Conservation (phyloP, 148 eudicot species). For the Chenopodium suecicum region DNA sequence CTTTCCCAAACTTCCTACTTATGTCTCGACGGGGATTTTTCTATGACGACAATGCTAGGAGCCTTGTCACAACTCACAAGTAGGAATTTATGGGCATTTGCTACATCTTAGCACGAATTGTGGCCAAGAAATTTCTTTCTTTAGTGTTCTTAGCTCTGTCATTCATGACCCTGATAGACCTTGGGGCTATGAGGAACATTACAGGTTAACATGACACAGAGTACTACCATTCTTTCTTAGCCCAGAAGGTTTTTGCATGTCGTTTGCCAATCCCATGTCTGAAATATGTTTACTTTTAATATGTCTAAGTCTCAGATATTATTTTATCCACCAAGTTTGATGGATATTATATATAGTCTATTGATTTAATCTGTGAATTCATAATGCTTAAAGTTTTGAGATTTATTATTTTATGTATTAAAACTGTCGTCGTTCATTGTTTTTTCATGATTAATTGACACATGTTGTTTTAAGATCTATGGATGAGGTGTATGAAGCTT, state of each 20-base stretch:
- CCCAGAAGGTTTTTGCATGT: background rate
- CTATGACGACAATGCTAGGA: background rate
- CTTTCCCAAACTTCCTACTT: background rate
- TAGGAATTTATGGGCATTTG: background rate
- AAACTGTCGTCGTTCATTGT: background rate
- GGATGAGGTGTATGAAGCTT: slow-evolving; percentile 80
- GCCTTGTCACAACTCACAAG: background rate
- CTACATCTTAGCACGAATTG: background rate
- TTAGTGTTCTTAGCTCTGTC: background rate
- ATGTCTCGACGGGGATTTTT: background rate
- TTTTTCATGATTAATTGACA: background rate
- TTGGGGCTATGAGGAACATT: background rate
- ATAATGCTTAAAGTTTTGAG: background rate
- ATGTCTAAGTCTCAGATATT: background rate
- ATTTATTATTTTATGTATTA: background rate
- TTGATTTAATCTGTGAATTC: background rate
- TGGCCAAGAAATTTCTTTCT: background rate
- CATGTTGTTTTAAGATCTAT: slow-evolving; percentile 50
- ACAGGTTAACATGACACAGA: background rate
- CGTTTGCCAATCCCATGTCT: background rate
- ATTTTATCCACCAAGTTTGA: background rate
- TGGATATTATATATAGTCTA: background rate
- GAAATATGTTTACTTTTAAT: background rate
- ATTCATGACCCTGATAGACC: background rate
- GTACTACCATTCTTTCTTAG: background rate